Percentiles rank a stretch among this genome's conserved stretches.
phyloP scores from a whole-genome alignment of 352 stramenopile species.

The Pythium myriotylum region DNA sequence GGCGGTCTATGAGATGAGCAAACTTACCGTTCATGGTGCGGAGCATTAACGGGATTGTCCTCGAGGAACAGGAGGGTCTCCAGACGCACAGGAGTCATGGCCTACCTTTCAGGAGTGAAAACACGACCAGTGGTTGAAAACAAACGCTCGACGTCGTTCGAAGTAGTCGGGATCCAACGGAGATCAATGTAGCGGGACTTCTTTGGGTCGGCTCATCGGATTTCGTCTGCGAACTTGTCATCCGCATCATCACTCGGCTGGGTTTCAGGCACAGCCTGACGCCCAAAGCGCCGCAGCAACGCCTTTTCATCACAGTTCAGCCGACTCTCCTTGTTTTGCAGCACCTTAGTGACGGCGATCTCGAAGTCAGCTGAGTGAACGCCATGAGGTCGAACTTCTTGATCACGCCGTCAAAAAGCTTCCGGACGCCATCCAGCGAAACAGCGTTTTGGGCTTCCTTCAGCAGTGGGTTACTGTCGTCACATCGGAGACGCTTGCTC shows the following conservation, averaged over 20 bases:
- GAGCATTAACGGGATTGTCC: too few species aligned
- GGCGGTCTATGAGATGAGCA: too few species aligned
- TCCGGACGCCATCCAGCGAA: neutral
- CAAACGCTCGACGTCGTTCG: neutral
- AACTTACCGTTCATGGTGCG: too few species aligned
- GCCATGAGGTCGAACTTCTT: neutral
- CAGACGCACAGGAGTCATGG: neutral
- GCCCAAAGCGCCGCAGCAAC: too few species aligned
- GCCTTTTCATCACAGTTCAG: too few species aligned
- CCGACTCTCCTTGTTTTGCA: neutral
- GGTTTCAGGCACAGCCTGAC: too few species aligned
- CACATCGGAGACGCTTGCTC: neutral
- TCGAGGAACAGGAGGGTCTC: neutral
- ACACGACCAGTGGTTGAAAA: neutral
- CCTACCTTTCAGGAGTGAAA: neutral
- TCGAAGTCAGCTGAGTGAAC: neutral
- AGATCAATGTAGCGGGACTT: too few species aligned
- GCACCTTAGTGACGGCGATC: neutral
- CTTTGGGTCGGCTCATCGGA: too few species aligned
- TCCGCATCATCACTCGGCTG: too few species aligned
- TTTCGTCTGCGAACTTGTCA: too few species aligned
- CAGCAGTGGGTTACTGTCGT: neutral
- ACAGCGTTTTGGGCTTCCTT: neutral
- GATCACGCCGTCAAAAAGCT: neutral
- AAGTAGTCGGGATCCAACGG: neutral